Evolutionary conservation across 2,329 filamentous ascomycete species (phyloP), one percentile per base, ranked within the genome.

Genomic region (Septoria petroselini): DNA sequence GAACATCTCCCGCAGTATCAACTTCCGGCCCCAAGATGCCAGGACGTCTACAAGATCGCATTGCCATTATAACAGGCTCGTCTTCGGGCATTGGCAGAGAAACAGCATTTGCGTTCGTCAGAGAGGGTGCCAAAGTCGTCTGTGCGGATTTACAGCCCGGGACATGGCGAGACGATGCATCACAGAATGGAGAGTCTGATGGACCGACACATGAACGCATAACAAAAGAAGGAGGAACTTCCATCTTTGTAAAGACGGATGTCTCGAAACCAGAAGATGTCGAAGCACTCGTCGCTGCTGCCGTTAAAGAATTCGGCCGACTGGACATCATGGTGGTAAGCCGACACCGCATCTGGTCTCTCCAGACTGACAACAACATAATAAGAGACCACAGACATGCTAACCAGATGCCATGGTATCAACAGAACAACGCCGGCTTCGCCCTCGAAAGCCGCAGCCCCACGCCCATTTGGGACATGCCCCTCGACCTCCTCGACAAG

Each of bases 401-500:
- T n/a, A n/a, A n/a, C n/a, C n/a, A n/a, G n/a, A n/a, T n/a, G n/a
- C n/a, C n/a, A n/a, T n/a, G n/a, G n/a, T n/a, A n/a, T n/a, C 14
- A 23, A 41, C 60, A 68, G 8, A 70, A 70, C 53, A 70, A 69
- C 40, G 69, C 69, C 19, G 68, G 65, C 17, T 64, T 69, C 33
- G 62, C 55, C 12, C 53, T 65, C n/a, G 67, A 70, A 54, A 57
- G 55, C 8, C 47, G 52, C 2, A 52, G 44, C 1, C 64, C 66
- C 0, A 55, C 57, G 1, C 66, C 68, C 0, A 64, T 81, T 4
- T 79, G 80, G 65, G 59, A 75, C 43, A 71, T 71, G 3, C 55
- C 66, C 0, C 74, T 78, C 30, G 63, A 67, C 0, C 67, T 65
- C 0, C 82, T 73, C 67, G 74, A 81, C 34, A 58, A 55, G 34